phyloP scores from a whole-genome alignment of 208 protist species.

The Leishmania tropica region DNA sequence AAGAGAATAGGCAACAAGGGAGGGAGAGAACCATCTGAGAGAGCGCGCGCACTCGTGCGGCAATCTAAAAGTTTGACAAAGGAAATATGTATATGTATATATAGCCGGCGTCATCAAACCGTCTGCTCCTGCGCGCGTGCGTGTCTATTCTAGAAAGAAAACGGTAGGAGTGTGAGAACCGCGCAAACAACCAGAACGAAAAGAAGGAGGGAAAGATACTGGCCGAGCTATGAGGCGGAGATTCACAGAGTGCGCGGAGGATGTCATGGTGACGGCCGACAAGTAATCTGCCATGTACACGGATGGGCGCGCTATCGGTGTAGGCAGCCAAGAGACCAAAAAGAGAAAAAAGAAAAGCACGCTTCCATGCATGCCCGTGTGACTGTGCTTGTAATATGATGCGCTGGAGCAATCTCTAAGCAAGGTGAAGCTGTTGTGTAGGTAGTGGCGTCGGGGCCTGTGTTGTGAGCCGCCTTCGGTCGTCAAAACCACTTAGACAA shows the following conservation, averaged over 20 bases:
- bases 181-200: conserved; percentile 1
- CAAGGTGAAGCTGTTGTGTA: background rate
- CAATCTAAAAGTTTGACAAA: background rate
- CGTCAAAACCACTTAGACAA: background rate
- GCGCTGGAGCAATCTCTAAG: background rate
- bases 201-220: background rate
- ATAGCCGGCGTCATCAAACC: background rate
- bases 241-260: background rate
- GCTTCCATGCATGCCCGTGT: background rate
- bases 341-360: background rate
- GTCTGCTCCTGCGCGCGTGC: background rate
- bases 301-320: background rate
- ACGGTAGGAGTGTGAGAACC: background rate
- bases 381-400: background rate
- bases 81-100: background rate
- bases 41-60: background rate
- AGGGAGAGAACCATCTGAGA: background rate
- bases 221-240: background rate
- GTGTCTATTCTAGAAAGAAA: background rate
- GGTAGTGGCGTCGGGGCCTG: background rate
- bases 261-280: background rate
- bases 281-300: background rate
- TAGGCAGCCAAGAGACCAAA: background rate
- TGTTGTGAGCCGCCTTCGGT: background rate
- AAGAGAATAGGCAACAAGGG: no score